Evolutionary conservation across 768 basidiomycete genomes (phyloP).

Genomic region (Phallus indusiatus): DNA sequence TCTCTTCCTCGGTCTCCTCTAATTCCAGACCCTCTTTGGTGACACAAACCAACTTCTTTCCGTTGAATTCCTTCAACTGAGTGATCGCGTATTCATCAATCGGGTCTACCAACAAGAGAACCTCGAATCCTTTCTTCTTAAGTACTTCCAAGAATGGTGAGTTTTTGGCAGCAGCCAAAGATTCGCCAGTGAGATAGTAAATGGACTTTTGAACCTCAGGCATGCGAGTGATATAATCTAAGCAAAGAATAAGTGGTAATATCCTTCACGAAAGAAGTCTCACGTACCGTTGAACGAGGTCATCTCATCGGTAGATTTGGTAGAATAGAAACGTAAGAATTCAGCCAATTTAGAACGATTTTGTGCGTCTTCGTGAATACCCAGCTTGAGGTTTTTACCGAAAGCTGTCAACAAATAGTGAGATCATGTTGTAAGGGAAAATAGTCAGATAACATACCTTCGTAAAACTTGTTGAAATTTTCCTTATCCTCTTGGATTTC

Average conservation of each 20-base stretch:
- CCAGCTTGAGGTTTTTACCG: constrained; percentile 99
- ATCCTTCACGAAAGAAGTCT: not conserved
- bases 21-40: constrained; percentile 99
- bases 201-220: constrained; percentile 97
- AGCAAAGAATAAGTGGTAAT: constrained; percentile 3
- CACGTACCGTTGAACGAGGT: constrained; percentile 83
- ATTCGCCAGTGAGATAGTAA: constrained; percentile 99
- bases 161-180: constrained; percentile 79
- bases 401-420: constrained; percentile 53
- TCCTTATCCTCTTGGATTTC: constrained; percentile 99
- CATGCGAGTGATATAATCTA: constrained; percentile 99
- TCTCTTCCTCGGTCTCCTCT: constrained; percentile 98
- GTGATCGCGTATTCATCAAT: constrained; percentile 99
- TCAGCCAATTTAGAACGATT: constrained; percentile 99
- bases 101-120: constrained; percentile 94
- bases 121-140: constrained; percentile 99
- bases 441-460: not conserved
- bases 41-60: constrained; percentile 94
- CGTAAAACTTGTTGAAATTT: constrained; percentile 91
- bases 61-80: constrained; percentile 98
- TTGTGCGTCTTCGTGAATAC: constrained; percentile 98
- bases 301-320: constrained; percentile 84
- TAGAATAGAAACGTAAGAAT: constrained; percentile 97
- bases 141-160: constrained; percentile 99
- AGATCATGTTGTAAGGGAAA: not conserved